Conservation (phyloP, 2,329 filamentous ascomycete species). For the Nothophoma quercina region DNA sequence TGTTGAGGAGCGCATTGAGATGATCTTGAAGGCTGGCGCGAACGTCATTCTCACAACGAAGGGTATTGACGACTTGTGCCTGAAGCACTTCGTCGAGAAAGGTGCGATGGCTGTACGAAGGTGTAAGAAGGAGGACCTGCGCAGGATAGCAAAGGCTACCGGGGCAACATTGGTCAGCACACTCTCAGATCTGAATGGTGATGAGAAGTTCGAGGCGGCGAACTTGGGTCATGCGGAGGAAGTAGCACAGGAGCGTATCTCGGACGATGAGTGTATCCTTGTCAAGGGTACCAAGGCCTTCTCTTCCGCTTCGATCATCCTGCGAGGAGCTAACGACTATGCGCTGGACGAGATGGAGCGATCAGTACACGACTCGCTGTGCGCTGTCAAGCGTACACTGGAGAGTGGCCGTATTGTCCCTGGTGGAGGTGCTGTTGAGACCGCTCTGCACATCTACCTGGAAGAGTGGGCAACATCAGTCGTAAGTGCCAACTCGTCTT, state of each 20-base stretch:
- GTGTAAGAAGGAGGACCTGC: constrained; percentile 98
- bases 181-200: constrained; percentile 94
- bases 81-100: constrained; percentile 94
- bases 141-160: constrained; percentile 94
- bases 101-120: constrained; percentile 94
- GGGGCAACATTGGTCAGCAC: constrained; percentile 93
- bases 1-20: constrained; percentile 90
- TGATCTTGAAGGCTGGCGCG: constrained; percentile 96
- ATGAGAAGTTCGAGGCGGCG: constrained; percentile 93
- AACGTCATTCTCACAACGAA: constrained; percentile 98
- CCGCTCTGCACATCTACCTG: constrained; percentile 98
- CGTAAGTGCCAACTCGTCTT: constrained; percentile 77
- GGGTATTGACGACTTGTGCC: constrained; percentile 93
- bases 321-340: constrained; percentile 94
- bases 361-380: constrained; percentile 95
- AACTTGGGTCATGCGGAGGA: constrained; percentile 92
- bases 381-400: constrained; percentile 94
- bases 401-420: constrained; percentile 97
- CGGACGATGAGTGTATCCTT: constrained; percentile 97
- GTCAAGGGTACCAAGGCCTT: constrained; percentile 95
- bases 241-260: constrained; percentile 97
- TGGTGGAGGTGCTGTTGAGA: constrained; percentile 95
- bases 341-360: constrained; percentile 99
- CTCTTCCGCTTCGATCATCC: constrained; percentile 93
- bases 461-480: constrained; percentile 99